A percentile compares a stretch with the other conserved stretches of the same genome.
phyloP scores from a whole-genome alignment of 1,284 basidiomycete species.

The Sparassis latifolia region DNA sequence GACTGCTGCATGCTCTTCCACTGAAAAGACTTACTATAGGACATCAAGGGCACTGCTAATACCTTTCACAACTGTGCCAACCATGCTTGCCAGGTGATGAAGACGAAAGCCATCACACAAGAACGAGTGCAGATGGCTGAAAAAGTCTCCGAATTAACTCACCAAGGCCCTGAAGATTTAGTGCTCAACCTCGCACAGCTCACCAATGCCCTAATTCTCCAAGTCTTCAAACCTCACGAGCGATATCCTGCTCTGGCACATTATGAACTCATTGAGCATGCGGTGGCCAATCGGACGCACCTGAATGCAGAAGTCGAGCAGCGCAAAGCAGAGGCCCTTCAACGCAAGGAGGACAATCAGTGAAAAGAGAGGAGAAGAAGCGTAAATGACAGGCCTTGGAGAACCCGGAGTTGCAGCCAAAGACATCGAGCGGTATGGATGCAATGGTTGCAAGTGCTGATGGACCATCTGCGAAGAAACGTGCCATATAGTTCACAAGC shows the following conservation, averaged over 20 bases:
- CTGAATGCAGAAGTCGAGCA: no score
- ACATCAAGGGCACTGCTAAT: not conserved
- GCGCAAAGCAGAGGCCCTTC: no score
- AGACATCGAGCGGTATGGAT: no score
- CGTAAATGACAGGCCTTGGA: no score
- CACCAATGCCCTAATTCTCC: not conserved
- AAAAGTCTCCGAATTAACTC: not conserved
- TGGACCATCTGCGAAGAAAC: no score
- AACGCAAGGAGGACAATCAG: no score
- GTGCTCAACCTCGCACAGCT: not conserved
- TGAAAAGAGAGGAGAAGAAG: no score
- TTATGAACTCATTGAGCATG: not conserved
- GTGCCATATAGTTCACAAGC: no score
- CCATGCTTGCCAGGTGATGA: not conserved
- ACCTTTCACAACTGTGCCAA: not conserved
- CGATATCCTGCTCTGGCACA: not conserved
- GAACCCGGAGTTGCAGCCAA: no score
- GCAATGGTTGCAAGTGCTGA: no score
- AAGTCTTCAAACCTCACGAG: not conserved
- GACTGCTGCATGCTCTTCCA: not conserved
- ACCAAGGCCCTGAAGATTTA: not conserved
- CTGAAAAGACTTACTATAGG: not conserved
- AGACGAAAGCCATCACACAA: not conserved
- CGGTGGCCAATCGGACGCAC: not conserved
- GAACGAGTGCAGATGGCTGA: not conserved